Base-by-base conservation (phyloP, 306 rosid genomes). In the Trichosanthes cucumerina region DNA sequence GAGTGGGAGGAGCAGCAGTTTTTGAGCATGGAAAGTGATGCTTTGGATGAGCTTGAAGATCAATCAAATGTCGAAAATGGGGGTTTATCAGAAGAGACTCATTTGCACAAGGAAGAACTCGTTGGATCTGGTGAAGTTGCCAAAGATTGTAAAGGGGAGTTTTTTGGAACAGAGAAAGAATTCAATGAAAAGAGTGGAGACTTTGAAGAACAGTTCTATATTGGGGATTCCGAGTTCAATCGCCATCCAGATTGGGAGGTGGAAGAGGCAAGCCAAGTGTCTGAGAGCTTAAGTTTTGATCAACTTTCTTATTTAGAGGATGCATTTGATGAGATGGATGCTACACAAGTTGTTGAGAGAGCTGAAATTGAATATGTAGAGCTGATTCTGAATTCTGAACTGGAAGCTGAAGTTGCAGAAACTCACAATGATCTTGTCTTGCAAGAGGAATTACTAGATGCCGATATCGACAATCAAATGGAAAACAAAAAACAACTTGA, bases 1-100 rank as follows among this genome's bases (percentile, higher is more conserved):
- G 52, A 87, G 80, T 83, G 88, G 93, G 89, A 91, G 56, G 86
- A 85, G 75, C 89, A 80, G 49, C 80, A 41, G 13, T 76, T 78
- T 58, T 54, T 56, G 36, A 78, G 79, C 52, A 76, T 79, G 54
- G 81, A 84, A 77, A 69, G 76, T 1, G 86, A 81, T 80, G 82
- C 82, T 50, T 85, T 77, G 79, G 79, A 34, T 79, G 86, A 59
- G 47, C 54, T 80, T 19, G 88, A 80, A 58, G 86, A 80, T 52
- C 84, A 80, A 33, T 78, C 78, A 44, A 83, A 81, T 11, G 77
- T 85, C 60, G 80, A 65, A 47, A 41, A 49, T 21, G 87, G 83
- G 76, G 59, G 53, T 57, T 86, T 79, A 54, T 81, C 81, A 36
- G 83, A 76, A 78, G 47, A 80, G 24, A 10, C 31, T 80, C 76